Conservation (phyloP, 768 basidiomycete genomes). For the Sutorius australiensis region DNA sequence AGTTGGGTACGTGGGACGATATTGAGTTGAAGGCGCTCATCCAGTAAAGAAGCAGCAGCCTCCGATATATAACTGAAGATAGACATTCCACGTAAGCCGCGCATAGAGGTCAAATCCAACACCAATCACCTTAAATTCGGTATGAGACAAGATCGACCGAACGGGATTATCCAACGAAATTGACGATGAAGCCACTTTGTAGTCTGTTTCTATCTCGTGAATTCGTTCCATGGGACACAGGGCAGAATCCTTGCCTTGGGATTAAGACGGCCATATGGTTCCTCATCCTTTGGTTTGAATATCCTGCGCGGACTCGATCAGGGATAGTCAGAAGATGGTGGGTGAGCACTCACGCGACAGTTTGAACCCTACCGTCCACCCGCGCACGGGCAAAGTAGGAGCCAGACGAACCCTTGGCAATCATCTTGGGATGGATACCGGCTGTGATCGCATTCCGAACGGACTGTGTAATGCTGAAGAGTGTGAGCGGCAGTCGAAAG, state of each 20-base stretch:
- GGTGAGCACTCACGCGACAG: conserved; percentile 61
- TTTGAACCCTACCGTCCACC: conserved; percentile 70
- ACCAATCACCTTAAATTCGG: conserved; percentile 72
- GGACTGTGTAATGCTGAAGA: conserved; percentile 52
- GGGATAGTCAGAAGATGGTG: not conserved
- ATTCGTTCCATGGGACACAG: not conserved
- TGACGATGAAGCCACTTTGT: conserved; percentile 90
- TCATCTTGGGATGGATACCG: conserved; percentile 89
- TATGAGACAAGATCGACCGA: conserved; percentile 84
- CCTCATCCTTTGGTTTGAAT: conserved; percentile 90
- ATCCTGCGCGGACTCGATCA: conserved; percentile 45
- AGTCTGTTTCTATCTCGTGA: conserved; percentile 45
- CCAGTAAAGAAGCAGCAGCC: conserved; percentile 83
- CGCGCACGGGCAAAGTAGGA: conserved; percentile 90
- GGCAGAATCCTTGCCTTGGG: conserved; percentile 55
- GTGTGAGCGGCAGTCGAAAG: conserved; percentile 9
- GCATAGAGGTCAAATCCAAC: not conserved
- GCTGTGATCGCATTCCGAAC: conserved; percentile 67
- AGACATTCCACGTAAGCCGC: not conserved
- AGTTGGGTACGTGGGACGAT: conserved; percentile 87
- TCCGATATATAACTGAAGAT: conserved; percentile 74
- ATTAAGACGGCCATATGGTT: conserved; percentile 84
- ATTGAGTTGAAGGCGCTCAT: conserved; percentile 64
- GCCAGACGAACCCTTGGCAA: conserved; percentile 83
- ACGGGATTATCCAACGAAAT: conserved; percentile 86